A percentile compares a stretch with the other conserved stretches of the same genome.
Evolutionary conservation across 139 green algal species (phyloP).

Genomic region (Chlamydomonas applanata): DNA sequence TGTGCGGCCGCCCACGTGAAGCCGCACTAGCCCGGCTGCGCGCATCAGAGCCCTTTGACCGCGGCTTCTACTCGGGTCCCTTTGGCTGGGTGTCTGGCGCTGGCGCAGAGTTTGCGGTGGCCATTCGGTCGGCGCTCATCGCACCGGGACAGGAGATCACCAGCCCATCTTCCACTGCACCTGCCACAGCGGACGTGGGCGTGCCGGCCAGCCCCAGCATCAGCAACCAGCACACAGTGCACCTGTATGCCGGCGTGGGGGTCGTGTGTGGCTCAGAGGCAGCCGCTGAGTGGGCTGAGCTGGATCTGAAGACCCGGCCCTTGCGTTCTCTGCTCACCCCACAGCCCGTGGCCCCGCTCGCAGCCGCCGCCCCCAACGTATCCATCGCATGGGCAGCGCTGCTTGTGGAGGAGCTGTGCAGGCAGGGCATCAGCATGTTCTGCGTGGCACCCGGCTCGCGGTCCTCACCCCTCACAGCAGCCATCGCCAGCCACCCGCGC

Average conservation of each 20-base stretch:
- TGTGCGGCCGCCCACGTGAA: slow-evolving; percentile 78
- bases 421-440: slow-evolving; percentile 83
- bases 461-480: slow-evolving; percentile 87
- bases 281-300: slow-evolving; percentile 88
- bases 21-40: slow-evolving; percentile 35
- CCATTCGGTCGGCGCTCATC: slow-evolving; percentile 93
- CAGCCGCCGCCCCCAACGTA: slow-evolving; percentile 60
- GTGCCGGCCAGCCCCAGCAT: neutral
- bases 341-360: neutral
- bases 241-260: slow-evolving; percentile 93
- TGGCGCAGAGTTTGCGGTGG: slow-evolving; percentile 93
- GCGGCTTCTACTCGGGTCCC: slow-evolving; percentile 93
- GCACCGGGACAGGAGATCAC: slow-evolving; percentile 2
- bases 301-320: slow-evolving; percentile 86
- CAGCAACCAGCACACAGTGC: slow-evolving; percentile 29
- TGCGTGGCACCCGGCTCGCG: slow-evolving; percentile 92
- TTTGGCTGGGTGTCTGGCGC: slow-evolving; percentile 88
- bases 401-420: slow-evolving; percentile 88
- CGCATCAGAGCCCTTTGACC: slow-evolving; percentile 86
- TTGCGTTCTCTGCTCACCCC: slow-evolving; percentile 60
- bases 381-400: slow-evolving; percentile 65
- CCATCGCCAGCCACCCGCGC: slow-evolving; percentile 78
- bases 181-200: neutral
- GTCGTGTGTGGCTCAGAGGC: slow-evolving; percentile 84
- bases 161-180: neutral